Base-by-base conservation (phyloP, 495 filamentous ascomycete genomes). In the Daldinia decipiens region DNA sequence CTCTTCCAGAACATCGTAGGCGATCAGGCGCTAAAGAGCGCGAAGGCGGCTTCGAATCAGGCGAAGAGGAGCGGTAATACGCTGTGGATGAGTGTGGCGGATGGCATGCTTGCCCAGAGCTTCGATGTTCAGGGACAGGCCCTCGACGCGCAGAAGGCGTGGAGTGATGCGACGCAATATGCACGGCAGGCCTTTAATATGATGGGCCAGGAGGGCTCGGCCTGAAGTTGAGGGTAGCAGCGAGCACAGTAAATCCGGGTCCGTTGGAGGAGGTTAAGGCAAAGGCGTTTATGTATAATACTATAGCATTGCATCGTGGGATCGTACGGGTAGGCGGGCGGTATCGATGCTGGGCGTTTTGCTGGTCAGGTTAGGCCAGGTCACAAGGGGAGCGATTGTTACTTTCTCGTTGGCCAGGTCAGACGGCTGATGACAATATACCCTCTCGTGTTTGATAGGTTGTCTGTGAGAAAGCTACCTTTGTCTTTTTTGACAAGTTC, bases 11-110 rank as follows among this genome's bases (percentile, higher is more conserved):
- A 90, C 32, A 91, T 95, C 12, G 87, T 97, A 2, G 93, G 92
- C 38, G 93, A 93, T 62, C 95, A 98, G 79, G 92, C 95, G 2
- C 89, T 96, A 69, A 98, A 97, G 82, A 92, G 91, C 67, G 92
- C 92, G 0, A 85, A 87, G 47, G 93, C 94, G 0, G 92, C 87
- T 31, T 82, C 88, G 59, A 87, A 85, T 13, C 89, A 95, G 82
- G 93, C 94, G 4, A 88, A 87, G 74, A 91, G 88, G 75, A 88
- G 88, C 54, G 87, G 89, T 27, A 93, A 94, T 77, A 81, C 84
- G 2, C 78, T 99, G 21, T 99, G 95, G 95, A 90, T 85, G 75
- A 93, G 90, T 72, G 93, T 95, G 24, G 92, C 91, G 0, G 90
- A 91, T 67, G 91, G 91, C 5, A 91, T 95, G 87, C 83, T 95